Evolutionary conservation across 139 green algal species (phyloP), one percentile per base, ranked within the genome.

Genomic region (Micractinium sp.): DNA sequence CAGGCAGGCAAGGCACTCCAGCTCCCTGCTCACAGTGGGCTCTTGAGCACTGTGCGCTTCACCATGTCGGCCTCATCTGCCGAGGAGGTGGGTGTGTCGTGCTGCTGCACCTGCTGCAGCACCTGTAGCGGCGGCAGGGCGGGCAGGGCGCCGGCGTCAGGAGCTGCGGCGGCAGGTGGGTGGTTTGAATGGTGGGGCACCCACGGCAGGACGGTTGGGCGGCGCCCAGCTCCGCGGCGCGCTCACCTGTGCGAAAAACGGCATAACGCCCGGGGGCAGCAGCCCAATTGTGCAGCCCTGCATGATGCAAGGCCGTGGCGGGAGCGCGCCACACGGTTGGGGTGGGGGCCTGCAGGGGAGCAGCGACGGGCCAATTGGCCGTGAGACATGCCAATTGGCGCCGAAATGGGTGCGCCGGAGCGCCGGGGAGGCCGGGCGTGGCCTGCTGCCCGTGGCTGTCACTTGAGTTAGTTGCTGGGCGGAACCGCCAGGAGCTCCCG

Each of bases 1-100:
- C 7, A 15, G 47, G 79, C 27, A n/a, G 80, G 27, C 53, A 5
- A 18, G 60, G 60, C 63, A 53, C 18, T 4, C 56, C 56, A 47
- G 25, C 39, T 1, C 33, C 77, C 5, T 16, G 36, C 87, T 90
- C 81, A 90, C 87, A 90, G 87, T 33, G 87, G 87, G 87, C 75
- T 86, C 81, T 90, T 90, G 29, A 90, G 25, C 78, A 81, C 38
- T 7, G 63, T 12, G 47, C 66, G 56, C 19, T 36, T 38, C 33
- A 33, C 9, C 36, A 78, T 41, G n/a, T 81, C 39, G 16, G 84
- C 69, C 47, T 82, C 69, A 19, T 81, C 69, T 19, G 84, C 84
- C 16, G 67, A 81, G 38, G 69, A 81, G 31, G 84, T 81, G 39
- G 84, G 84, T 2, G 84, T 88, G 39, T 35, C 69, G 13, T 81